These are phyloP conservation scores for Gossypium lobatum DNA, from an alignment of 441 rosid genomes.

Conservation along the genomic window DNA sequence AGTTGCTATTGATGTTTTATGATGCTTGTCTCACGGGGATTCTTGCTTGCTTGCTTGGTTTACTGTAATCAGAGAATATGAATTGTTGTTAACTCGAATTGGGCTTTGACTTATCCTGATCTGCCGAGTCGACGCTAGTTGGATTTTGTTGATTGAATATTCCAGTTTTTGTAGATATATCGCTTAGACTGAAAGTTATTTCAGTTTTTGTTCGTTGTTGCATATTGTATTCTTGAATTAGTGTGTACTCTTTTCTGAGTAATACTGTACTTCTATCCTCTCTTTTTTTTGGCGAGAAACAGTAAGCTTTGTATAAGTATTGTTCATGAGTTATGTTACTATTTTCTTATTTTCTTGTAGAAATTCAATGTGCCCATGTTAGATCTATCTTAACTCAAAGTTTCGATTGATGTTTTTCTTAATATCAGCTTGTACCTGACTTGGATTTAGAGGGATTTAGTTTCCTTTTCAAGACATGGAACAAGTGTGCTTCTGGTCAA, in stretches of 20 bases:
- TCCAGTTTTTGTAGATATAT: neutral
- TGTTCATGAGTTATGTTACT: neutral
- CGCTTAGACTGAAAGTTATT: neutral
- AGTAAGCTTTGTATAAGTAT: neutral
- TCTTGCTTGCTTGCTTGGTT: neutral
- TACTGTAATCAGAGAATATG: neutral
- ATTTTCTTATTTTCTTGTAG: neutral
- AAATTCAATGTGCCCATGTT: neutral
- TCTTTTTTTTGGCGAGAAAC: neutral
- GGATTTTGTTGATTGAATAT: neutral
- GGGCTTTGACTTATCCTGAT: neutral
- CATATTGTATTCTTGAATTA: neutral
- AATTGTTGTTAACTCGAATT: neutral
- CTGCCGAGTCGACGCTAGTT: neutral
- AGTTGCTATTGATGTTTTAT: conserved; percentile 8
- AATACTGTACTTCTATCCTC: neutral
- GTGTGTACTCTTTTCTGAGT: neutral
- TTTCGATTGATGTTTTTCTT: conserved; percentile 10
- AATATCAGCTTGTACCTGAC: conserved; percentile 45
- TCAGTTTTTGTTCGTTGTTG: neutral
- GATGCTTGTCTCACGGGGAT: neutral
- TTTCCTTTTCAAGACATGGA: conserved; percentile 60
- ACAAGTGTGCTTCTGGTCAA: conserved; percentile 51
- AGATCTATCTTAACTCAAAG: neutral
- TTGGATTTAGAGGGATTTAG: conserved; percentile 39